Evolutionary conservation across 495 filamentous ascomycete species (phyloP).

Genomic region (Xylaria castorea): DNA sequence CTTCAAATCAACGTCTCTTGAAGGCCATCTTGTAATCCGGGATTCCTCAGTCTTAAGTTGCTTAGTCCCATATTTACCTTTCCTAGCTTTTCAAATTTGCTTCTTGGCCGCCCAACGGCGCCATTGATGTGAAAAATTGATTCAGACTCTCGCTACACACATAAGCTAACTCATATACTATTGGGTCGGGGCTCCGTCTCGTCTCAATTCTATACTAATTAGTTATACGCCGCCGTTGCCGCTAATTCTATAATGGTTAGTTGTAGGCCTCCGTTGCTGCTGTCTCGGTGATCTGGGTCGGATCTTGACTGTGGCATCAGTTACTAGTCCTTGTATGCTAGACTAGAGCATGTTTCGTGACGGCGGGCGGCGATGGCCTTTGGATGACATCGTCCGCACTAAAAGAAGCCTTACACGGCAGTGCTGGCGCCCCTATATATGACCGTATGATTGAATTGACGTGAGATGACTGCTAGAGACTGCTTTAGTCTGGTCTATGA

Average conservation of each 20-base stretch:
- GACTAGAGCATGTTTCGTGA: background rate
- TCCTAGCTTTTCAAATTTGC: background rate
- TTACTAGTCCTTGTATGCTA: background rate
- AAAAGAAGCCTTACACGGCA: background rate
- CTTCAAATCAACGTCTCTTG: too few relatives aligned
- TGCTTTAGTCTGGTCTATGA: background rate
- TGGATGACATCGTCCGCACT: background rate
- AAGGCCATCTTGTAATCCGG: background rate
- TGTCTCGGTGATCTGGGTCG: background rate
- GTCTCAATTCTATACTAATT: background rate
- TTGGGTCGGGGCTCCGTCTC: constrained; percentile 1
- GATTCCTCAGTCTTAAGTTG: background rate
- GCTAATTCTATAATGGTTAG: background rate
- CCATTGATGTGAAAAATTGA: background rate
- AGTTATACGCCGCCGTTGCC: background rate
- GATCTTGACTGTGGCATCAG: background rate
- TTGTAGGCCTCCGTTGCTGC: background rate
- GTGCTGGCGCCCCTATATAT: background rate
- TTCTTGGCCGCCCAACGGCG: background rate
- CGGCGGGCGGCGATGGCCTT: background rate
- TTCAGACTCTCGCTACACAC: background rate
- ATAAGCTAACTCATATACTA: background rate
- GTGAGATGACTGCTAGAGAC: background rate
- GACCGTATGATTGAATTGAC: background rate
- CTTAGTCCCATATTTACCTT: background rate